Percentiles rank a stretch among this genome's conserved stretches.
Evolutionary conservation across 352 stramenopile genomes (phyloP).

Genomic region (Phytophthora europaea): DNA sequence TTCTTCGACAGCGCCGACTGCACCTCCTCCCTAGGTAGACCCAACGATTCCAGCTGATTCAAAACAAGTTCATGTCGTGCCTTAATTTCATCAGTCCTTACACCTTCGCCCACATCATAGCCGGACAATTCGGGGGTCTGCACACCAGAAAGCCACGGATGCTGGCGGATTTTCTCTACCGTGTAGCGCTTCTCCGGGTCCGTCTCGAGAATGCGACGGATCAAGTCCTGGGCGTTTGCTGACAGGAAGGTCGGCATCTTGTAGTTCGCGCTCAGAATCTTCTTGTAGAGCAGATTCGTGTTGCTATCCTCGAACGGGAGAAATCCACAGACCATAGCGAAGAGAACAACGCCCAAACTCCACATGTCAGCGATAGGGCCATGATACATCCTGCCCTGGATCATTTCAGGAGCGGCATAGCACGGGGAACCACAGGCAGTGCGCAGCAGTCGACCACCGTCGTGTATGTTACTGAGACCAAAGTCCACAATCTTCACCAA

Average conservation of each 20-base stretch:
- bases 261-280: conserved; percentile 92
- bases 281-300: conserved; percentile 94
- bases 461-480: conserved; percentile 93
- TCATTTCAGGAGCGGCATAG: conserved; percentile 95
- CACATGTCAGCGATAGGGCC: conserved; percentile 92
- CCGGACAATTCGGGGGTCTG: conserved; percentile 21
- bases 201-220: conserved; percentile 86
- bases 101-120: neutral
- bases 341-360: conserved; percentile 94
- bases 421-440: conserved; percentile 94
- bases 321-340: conserved; percentile 92
- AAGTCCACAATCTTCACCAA: conserved; percentile 94
- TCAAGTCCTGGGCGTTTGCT: conserved; percentile 80
- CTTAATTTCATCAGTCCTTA: conserved; percentile 27
- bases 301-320: conserved; percentile 95
- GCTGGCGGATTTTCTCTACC: conserved; percentile 80
- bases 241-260: conserved; percentile 84
- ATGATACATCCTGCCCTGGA: conserved; percentile 86
- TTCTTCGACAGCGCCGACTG: conserved; percentile 54
- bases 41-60: conserved; percentile 57
- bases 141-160: conserved; percentile 80
- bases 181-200: conserved; percentile 83
- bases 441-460: conserved; percentile 74
- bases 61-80: conserved; percentile 58
- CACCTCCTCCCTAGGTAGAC: conserved; percentile 55